Conservation (phyloP, 176 grass and related monocot genomes). For the Rhynchospora breviuscula region DNA sequence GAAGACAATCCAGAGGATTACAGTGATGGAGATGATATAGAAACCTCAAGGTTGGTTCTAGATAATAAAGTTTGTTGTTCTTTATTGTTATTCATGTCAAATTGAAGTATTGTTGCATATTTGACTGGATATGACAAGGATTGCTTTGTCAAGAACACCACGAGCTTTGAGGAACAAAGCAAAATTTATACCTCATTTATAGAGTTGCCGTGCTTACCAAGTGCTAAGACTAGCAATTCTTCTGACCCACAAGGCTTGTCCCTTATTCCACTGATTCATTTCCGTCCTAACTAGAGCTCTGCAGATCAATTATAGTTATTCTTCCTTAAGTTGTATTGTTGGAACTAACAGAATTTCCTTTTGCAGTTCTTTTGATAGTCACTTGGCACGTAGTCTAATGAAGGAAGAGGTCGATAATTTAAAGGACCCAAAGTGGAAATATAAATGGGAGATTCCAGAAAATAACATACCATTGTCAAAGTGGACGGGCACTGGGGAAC, state of each 20-base stretch:
- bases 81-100: neutral
- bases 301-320: neutral
- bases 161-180: neutral
- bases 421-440: conserved; percentile 35
- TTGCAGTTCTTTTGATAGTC: conserved; percentile 34
- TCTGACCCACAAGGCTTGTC: neutral
- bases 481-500: conserved; percentile 35
- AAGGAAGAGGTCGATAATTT: conserved; percentile 38
- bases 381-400: conserved; percentile 24
- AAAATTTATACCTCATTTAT: neutral
- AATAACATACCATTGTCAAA: conserved; percentile 16
- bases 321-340: neutral
- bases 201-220: neutral
- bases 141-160: neutral
- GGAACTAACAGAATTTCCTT: neutral
- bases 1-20: neutral
- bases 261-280: neutral
- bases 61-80: neutral
- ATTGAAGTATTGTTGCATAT: neutral
- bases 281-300: neutral
- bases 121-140: neutral
- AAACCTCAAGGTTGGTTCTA: conserved; percentile 26
- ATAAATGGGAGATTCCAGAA: conserved; percentile 43
- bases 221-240: neutral
- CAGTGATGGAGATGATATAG: neutral